These are phyloP conservation scores for Cenchrus fungigraminus DNA, from an alignment of 176 grass and related monocot genomes.

Conservation along the genomic window DNA sequence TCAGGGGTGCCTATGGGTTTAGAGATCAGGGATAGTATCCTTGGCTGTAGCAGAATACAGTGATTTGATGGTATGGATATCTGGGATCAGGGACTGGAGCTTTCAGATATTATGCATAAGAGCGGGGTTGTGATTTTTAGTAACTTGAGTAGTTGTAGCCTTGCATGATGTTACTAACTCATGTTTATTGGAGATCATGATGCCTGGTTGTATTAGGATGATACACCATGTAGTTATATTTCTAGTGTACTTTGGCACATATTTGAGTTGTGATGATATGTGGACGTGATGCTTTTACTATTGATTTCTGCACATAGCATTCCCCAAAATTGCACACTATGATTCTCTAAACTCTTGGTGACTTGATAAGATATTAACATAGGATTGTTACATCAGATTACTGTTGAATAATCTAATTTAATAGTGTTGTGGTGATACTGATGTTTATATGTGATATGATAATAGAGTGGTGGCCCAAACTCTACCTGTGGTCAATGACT, in stretches of 20 bases:
- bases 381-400: neutral
- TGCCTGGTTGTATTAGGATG: neutral
- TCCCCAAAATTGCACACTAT: neutral
- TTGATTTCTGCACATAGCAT: neutral
- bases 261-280: conserved; percentile 2
- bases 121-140: neutral
- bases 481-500: conserved; percentile 27
- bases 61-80: neutral
- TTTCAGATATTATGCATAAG: neutral
- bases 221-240: neutral
- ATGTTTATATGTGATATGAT: conserved; percentile 21
- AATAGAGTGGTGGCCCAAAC: conserved; percentile 39
- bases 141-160: neutral
- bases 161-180: conserved; percentile 10
- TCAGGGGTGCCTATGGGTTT: conserved; percentile 1
- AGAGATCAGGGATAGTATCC: neutral
- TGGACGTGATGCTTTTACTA: neutral
- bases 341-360: neutral
- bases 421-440: conserved; percentile 5
- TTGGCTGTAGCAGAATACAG: neutral
- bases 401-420: neutral
- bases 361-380: conserved; percentile 4
- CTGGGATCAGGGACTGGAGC: conserved; percentile 8
- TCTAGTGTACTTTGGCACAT: neutral
- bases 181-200: conserved; percentile 11